Conservation (phyloP, 139 green algal genomes). For the Trebouxia sp. region DNA sequence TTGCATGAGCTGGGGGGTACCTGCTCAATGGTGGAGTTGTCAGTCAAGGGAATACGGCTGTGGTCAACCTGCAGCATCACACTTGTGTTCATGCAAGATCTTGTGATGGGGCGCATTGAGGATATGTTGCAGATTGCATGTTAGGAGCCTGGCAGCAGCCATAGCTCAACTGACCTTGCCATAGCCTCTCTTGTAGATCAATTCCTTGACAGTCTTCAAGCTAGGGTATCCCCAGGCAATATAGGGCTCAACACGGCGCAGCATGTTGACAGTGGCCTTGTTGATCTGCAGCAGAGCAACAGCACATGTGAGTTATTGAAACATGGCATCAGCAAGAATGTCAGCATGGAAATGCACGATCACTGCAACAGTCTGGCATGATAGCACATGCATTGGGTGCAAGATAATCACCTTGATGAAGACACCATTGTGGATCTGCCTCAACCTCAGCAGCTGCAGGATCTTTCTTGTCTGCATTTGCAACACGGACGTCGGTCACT, state of each 20-base stretch:
- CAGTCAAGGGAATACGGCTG: slow-evolving; percentile 91
- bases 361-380: not conserved
- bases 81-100: not conserved
- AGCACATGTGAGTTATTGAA: no score
- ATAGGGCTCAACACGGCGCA: slow-evolving; percentile 97
- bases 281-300: slow-evolving; percentile 73
- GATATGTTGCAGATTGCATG: not conserved
- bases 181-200: slow-evolving; percentile 99
- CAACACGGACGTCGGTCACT: not conserved
- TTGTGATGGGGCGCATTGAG: not conserved
- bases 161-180: slow-evolving; percentile 87
- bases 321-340: not conserved
- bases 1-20: slow-evolving; percentile 46
- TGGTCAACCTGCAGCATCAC: slow-evolving; percentile 70
- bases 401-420: slow-evolving; percentile 89
- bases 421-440: slow-evolving; percentile 98
- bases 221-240: slow-evolving; percentile 97
- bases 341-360: no score
- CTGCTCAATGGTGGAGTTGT: slow-evolving; percentile 97
- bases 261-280: slow-evolving; percentile 97
- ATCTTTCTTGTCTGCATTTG: slow-evolving; percentile 91
- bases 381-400: no score
- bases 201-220: slow-evolving; percentile 96
- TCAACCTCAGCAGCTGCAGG: slow-evolving; percentile 95
- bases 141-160: no score